Evolutionary conservation across 2,329 filamentous ascomycete species (phyloP), one percentile per base, ranked within the genome.

Genomic region (Phialophora verrucosa): DNA sequence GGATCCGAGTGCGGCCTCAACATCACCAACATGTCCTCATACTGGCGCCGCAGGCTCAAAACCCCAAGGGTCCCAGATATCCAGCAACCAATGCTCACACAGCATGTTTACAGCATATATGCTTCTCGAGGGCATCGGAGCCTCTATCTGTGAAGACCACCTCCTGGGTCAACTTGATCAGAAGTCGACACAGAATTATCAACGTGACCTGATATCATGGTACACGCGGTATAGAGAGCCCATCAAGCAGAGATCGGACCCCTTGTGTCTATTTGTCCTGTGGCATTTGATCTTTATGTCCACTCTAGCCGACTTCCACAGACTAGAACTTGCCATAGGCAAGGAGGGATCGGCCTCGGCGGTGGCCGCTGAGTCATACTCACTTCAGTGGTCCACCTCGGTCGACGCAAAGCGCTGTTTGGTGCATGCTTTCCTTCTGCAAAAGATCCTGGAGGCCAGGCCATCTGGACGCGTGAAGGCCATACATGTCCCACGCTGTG

Each of bases 281-380:
- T 67, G 65, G 65, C 61, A 63, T 29, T 64, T 53, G 25, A 60
- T 57, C 1, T 67, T 63, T 32, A 64, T 67, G 11, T 60, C 61
- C 6, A 23, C 57, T n/a, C 58, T 42, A 11, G 42, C 50, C 42
- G 54, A 56, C 35, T 27, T 56, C 12, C 27, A 63, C 31, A 32
- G n/a, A 20, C 27, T 66, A 6, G 64, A 66, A 35, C 20, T 62
- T 14, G 64, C 64, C 3, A 47, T 63, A 17, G 64, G 64, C 42
- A 59, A 53, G 42, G 47, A 60, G 12, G 64, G 64, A 42, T 10
- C 17, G 38, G 38, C 38, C 10, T 11, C 17, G 38, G 38, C 38
- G 17, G 38, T 17, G 38, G 38, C 38, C 10, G 10, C 10, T 42
- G 2, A 10, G 38, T 10, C 10, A 10, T 42, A 42, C 38, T 10